Evolutionary conservation across 768 basidiomycete genomes (phyloP), one percentile per base, ranked within the genome.

Genomic region (Suillus occidentalis): DNA sequence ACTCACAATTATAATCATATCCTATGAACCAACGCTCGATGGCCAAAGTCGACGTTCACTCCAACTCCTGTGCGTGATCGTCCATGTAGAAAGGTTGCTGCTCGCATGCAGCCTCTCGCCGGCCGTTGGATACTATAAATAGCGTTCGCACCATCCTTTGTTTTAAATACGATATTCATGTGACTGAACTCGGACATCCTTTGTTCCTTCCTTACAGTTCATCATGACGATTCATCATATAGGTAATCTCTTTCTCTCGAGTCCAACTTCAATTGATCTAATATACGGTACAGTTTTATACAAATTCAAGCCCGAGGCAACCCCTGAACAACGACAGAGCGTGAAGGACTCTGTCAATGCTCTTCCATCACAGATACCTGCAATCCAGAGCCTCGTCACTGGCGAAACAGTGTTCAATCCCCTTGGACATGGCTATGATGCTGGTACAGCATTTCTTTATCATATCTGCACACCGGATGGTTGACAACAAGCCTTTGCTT

Each of bases 281-380:
- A 61, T 37, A 8, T 20, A 36, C 22, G 47, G 12, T 6, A 39
- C 52, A 60, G 74, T 76, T 45, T 31, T 74, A 34, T 62, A 65
- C 67, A 74, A 72, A 53, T 74, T 64, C 65, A 76, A 69, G 57
- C 67, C 49, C 31, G 70, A 69, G 22, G 42, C 59, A 7, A 28
- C 65, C 1, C 61, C 63, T 2, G 61, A 59, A 13, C 71, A 67
- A 20, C 49, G 28, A 2, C 50, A 64, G 31, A 63, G 67, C 2
- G 16, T 70, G 36, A 63, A 42, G 31, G n/a, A 22, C 25, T 28
- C 53, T 28, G 42, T 66, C 18, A 43, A 8, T 22, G 52, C 43
- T 4, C 40, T 74, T 36, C 63, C 65, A 14, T 66, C 66, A 0
- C 52, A 49, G 65, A 68, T 73, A 52, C 70, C 73, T 2, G 52